These are phyloP conservation scores for Kwoniella shandongensis DNA, from an alignment of 768 basidiomycete species.

Conservation along the genomic window DNA sequence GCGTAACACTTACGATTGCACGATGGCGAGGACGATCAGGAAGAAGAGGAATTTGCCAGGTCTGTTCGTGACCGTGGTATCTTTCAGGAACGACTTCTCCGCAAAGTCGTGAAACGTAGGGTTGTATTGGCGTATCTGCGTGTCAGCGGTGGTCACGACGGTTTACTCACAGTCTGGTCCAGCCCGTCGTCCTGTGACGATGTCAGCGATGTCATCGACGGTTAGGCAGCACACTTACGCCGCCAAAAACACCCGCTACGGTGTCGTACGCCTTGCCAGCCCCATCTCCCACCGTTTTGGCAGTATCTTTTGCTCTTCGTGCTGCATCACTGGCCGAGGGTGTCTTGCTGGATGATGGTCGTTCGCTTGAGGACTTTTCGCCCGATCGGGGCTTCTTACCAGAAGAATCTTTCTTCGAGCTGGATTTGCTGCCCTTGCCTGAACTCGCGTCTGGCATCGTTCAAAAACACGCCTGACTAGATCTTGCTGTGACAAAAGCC, in stretches of 20 bases:
- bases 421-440: too few species aligned
- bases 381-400: too few species aligned
- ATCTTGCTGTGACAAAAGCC: too few species aligned
- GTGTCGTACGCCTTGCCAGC: constrained; percentile 19
- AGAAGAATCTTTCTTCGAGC: too few species aligned
- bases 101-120: constrained; percentile 37
- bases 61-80: constrained; percentile 20
- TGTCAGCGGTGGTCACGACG: too few species aligned
- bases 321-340: neutral
- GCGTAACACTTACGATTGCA: constrained; percentile 34
- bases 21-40: constrained; percentile 24
- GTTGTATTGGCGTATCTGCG: constrained; percentile 33
- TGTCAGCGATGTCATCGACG: constrained; percentile 4
- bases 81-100: constrained; percentile 32
- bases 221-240: constrained; percentile 21
- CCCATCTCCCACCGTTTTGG: constrained; percentile 21
- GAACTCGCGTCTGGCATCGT: too few species aligned
- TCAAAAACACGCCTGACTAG: too few species aligned
- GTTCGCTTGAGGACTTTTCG: too few species aligned
- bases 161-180: constrained; percentile 28
- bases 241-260: constrained; percentile 33
- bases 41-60: constrained; percentile 36
- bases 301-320: constrained; percentile 20
- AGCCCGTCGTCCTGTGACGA: constrained; percentile 27
- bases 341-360: too few species aligned